Conservation (phyloP, 176 grass and related monocot species). For the Thinopyrum elongatum region DNA sequence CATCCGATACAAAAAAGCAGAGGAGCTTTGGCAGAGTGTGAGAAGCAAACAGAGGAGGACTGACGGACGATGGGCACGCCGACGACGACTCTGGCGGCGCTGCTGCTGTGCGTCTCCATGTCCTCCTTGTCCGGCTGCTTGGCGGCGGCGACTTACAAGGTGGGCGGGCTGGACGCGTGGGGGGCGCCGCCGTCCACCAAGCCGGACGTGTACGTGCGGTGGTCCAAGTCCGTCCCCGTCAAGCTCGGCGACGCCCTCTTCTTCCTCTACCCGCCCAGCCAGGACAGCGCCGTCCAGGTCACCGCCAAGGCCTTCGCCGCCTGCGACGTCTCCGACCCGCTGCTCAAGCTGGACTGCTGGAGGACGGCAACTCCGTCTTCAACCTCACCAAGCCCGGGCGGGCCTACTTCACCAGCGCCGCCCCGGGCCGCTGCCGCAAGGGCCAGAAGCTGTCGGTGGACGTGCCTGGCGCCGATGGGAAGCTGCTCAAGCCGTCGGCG, state of each 20-base stretch:
- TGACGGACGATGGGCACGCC: too few species aligned
- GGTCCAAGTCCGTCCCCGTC: slow-evolving; percentile 54
- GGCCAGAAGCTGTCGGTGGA: slow-evolving; percentile 76
- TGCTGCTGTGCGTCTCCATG: too few species aligned
- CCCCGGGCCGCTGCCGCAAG: slow-evolving; percentile 58
- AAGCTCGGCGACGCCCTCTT: slow-evolving; percentile 68
- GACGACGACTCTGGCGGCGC: too few species aligned
- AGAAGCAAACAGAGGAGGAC: too few species aligned
- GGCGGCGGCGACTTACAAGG: slow-evolving; percentile 72
- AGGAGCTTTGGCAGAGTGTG: too few species aligned
- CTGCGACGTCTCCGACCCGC: slow-evolving; percentile 47
- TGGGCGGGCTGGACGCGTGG: slow-evolving; percentile 82
- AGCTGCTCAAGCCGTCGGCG: slow-evolving; percentile 41
- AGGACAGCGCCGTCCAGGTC: slow-evolving; percentile 62
- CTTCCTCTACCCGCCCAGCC: slow-evolving; percentile 73
- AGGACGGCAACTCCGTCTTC: slow-evolving; percentile 84
- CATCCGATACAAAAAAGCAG: too few species aligned
- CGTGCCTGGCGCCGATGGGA: slow-evolving; percentile 65
- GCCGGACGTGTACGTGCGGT: slow-evolving; percentile 59
- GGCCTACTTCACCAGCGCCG: slow-evolving; percentile 65
- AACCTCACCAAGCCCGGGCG: slow-evolving; percentile 68
- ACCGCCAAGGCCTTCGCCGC: slow-evolving; percentile 55
- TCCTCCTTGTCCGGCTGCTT: too few species aligned
- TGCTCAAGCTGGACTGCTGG: slow-evolving; percentile 50
- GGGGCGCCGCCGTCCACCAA: slow-evolving; percentile 54